Conservation (phyloP, 257 asterid genomes). For the Orobanche coerulescens region DNA sequence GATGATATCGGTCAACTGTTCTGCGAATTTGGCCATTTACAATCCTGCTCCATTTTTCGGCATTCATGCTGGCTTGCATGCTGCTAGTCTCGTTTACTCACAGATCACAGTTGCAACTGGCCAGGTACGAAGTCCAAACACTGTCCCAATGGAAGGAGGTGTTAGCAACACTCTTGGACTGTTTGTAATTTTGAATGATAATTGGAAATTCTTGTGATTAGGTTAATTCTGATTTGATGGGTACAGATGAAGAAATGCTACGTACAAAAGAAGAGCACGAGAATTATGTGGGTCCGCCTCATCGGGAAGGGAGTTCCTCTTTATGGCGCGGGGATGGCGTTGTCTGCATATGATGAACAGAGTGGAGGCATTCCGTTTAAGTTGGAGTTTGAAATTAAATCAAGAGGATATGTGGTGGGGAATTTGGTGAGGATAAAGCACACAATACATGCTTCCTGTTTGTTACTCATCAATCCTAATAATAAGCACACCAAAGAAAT, state of each 20-base stretch:
- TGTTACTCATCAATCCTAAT: constrained; percentile 32
- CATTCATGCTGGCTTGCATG: constrained; percentile 37
- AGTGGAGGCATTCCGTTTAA: constrained; percentile 37
- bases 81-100: constrained; percentile 42
- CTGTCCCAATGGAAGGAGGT: no score
- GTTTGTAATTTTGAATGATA: no score
- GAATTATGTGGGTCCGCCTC: constrained; percentile 31
- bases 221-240: no score
- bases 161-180: no score
- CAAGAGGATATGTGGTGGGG: constrained; percentile 45
- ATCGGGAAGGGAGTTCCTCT: constrained; percentile 48
- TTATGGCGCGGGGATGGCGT: constrained; percentile 52
- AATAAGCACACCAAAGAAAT: constrained; percentile 22
- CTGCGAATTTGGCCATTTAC: constrained; percentile 35
- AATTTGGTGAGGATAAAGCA: constrained; percentile 50
- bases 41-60: constrained; percentile 68
- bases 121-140: constrained; percentile 39
- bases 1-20: constrained; percentile 49
- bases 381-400: constrained; percentile 37
- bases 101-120: constrained; percentile 57
- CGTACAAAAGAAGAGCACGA: constrained; percentile 43
- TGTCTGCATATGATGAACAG: constrained; percentile 15
- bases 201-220: no score
- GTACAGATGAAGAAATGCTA: constrained; percentile 49
- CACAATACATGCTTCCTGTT: constrained; percentile 37